Base-by-base conservation (phyloP, 1,284 basidiomycete species). In the Cryptococcus jaspeensis region DNA sequence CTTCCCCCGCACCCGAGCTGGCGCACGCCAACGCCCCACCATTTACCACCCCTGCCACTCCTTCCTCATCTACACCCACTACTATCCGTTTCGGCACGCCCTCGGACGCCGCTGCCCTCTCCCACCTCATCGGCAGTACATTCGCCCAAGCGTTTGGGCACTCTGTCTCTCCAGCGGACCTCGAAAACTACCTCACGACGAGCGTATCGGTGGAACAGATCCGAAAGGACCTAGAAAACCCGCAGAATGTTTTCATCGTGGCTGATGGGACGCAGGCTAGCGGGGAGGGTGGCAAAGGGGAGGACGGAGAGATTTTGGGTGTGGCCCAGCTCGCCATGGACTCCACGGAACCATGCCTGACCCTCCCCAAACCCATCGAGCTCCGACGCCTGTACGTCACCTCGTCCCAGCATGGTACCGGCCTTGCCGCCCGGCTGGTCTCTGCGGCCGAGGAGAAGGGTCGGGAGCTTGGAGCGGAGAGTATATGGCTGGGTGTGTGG, bases 401-500 rank as follows among this genome's bases (percentile, higher is more conserved):
- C 22, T 50, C 46, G 3, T 43, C 42, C 5, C 47, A 65, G 13
- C 73, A 73, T 42, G 73, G 73, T 1, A 52, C 46, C 0, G 72
- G 72, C 0, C 49, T 71, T 0, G 64, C 69, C 5, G 11, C 39
- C 11, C 3, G 37, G 1, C 53, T 72, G 11, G 52, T 75, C 37
- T 52, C 39, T 2, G 40, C 16, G 11, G 61, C 60, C 12, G 53
- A 70, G 15, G 48, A 41, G 12, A 11, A 59, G 15, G 58, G 61
- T 6, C 55, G 53, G 38, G 35, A 61, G 38, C 18, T 60, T 44
- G 71, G 67, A 16, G 58, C 35, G 36, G 44, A 57, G 42, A 56
- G 60, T 25, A 52, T 67, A 3, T 74, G 69, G 69, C 56, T 74
- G 8, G 71, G 72, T 4, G 70, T 67, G 6, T 70, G 67, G 66